Evolutionary conservation across 2,329 filamentous ascomycete genomes (phyloP).

Genomic region (Fusarium sp.): DNA sequence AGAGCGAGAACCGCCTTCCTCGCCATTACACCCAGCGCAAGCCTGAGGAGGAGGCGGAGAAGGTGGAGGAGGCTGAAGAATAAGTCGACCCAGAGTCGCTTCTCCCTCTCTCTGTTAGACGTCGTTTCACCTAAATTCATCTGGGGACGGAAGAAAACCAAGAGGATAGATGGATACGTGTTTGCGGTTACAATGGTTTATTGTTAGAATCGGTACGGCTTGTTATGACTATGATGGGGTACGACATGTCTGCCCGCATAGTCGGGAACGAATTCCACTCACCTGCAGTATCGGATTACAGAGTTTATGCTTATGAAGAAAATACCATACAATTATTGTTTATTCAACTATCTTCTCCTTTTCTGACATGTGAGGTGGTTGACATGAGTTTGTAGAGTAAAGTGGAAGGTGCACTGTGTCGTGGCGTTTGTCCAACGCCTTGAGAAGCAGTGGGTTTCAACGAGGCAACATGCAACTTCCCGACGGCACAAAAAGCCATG

Average conservation of each 20-base stretch:
- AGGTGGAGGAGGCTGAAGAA: constrained; percentile 22
- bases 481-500: neutral
- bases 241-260: constrained; percentile 15
- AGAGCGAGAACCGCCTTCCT: constrained; percentile 72
- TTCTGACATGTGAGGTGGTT: neutral
- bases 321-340: constrained; percentile 13
- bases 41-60: constrained; percentile 16
- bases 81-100: constrained; percentile 2
- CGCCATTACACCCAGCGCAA: constrained; percentile 44
- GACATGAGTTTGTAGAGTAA: neutral
- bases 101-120: neutral
- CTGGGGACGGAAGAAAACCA: neutral
- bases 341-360: neutral
- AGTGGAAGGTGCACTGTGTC: no score
- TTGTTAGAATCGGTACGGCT: constrained; percentile 26
- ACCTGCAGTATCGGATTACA: constrained; percentile 15
- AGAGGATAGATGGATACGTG: constrained; percentile 15
- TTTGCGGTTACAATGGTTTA: constrained; percentile 15
- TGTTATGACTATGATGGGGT: constrained; percentile 26
- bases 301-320: constrained; percentile 13
- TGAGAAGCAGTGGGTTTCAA: no score
- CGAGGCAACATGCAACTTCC: neutral
- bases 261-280: constrained; percentile 31
- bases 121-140: neutral
- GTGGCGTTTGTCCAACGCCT: no score